Base-by-base conservation (phyloP, 108 stramenopile genomes). In the Cyclostephanos tholiformis region DNA sequence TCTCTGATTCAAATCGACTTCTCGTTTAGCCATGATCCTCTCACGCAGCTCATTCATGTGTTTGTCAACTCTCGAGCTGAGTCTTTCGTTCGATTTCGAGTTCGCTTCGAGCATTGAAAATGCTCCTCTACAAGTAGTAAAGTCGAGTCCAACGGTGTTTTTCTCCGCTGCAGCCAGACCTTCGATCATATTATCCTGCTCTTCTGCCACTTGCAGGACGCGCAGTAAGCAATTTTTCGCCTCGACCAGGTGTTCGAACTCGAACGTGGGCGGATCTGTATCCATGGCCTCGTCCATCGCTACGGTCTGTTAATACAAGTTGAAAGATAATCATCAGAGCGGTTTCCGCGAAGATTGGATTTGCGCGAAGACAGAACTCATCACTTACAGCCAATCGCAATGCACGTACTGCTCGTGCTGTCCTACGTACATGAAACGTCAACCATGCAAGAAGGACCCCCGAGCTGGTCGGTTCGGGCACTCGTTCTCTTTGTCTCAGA, bases 181-280 rank as follows among this genome's bases (percentile, higher is more conserved):
- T 83, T 95, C 86, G 92, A 95, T 74, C 20, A 65, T 79, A 6
- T 65, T 74, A 25, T 80, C 59, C 50, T 86, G 85, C 67, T 86
- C 85, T 64, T 86, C 85, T 23, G 85, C 85, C 23, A 83, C 82
- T 22, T 82, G 71, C 1, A 86, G 58, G 16, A 81, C 61, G 20
- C 72, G 67, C 19, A 86, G 41, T 26, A 83, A 49, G 36, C 74
- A 76, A 44, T 86, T 79, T 43, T 86, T 86, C 14, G 80, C 85
- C 27, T 72, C 67, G 2, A 84, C 51, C 4, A 84, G 56, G 9
- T 80, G 80, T 12, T 83, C 75, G 23, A 84, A 70, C 20, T 77
- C 63, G 53, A 86, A 83, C 11, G 35, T 56, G 9, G 51, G 22
- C 35, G 66, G 63, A 39, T 83, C 80, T 43, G 63, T 39, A 77